Conservation (phyloP, 2,329 filamentous ascomycete genomes). For the Periglandula ipomoeae region DNA sequence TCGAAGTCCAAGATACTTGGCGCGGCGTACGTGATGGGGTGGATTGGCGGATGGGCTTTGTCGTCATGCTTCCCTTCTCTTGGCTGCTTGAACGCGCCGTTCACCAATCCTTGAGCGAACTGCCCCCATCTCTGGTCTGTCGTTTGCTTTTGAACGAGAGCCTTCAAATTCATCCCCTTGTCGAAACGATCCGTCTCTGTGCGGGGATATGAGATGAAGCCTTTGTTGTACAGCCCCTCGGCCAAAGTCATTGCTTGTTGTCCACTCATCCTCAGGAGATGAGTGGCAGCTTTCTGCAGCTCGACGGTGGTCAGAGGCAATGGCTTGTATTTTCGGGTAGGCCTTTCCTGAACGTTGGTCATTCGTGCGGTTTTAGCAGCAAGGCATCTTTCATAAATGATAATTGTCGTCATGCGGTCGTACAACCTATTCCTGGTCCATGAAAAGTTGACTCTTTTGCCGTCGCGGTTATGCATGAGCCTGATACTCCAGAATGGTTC, state of each 20-base stretch:
- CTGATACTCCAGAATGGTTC: conserved; percentile 92
- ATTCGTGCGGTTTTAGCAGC: conserved; percentile 68
- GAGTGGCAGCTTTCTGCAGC: conserved; percentile 88
- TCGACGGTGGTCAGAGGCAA: conserved; percentile 92
- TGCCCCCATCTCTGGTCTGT: conserved; percentile 67
- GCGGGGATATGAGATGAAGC: conserved; percentile 94
- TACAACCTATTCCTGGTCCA: conserved; percentile 82
- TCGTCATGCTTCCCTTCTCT: conserved; percentile 83
- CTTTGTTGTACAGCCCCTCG: conserved; percentile 82
- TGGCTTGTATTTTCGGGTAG: conserved; percentile 89
- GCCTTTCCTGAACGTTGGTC: conserved; percentile 78
- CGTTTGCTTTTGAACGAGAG: conserved; percentile 74
- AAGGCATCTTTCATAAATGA: conserved; percentile 82
- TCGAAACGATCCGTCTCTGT: conserved; percentile 97
- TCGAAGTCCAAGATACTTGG: conserved; percentile 53
- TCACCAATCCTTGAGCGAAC: conserved; percentile 67
- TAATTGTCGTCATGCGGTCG: conserved; percentile 69
- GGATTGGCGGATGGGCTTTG: conserved; percentile 94
- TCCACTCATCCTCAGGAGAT: conserved; percentile 82
- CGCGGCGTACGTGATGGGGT: conserved; percentile 79
- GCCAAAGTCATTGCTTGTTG: conserved; percentile 83
- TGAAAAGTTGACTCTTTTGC: conserved; percentile 70
- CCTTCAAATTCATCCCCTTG: conserved; percentile 72
- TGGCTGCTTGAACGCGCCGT: conserved; percentile 72
- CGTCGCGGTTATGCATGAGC: conserved; percentile 67